phyloP scores from a whole-genome alignment of 2,329 filamentous ascomycete genomes.

The Rasamsonia emersonii region DNA sequence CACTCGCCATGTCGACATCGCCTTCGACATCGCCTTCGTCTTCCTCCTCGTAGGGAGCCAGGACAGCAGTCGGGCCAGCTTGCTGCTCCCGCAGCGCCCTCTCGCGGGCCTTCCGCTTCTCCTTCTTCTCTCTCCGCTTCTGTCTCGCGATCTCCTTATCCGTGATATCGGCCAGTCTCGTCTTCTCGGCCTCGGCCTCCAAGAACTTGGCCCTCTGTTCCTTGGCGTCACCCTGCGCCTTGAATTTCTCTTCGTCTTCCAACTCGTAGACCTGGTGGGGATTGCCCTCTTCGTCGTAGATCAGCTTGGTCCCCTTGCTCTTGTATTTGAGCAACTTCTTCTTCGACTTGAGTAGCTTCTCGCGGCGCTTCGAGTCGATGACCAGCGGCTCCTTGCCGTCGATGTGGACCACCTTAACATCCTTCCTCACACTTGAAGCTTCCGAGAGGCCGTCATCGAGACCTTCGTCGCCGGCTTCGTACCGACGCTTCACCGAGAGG shows the following conservation, averaged over 20 bases:
- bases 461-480: constrained; percentile 59
- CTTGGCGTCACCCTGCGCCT: constrained; percentile 63
- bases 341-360: constrained; percentile 91
- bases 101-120: constrained; percentile 35
- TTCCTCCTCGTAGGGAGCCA: constrained; percentile 22
- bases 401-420: constrained; percentile 40
- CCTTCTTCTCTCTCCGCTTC: constrained; percentile 50
- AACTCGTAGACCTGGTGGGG: constrained; percentile 82
- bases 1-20: constrained; percentile 5
- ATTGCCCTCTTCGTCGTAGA: constrained; percentile 88
- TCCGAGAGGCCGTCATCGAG: constrained; percentile 34
- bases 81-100: constrained; percentile 26
- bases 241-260: constrained; percentile 75
- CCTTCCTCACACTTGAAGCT: constrained; percentile 26
- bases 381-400: constrained; percentile 61
- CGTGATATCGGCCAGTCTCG: constrained; percentile 64
- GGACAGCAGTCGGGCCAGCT: constrained; percentile 18
- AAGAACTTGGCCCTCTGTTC: constrained; percentile 70
- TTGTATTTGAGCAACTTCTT: constrained; percentile 89
- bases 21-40: constrained; percentile 9
- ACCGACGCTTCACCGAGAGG: constrained; percentile 79
- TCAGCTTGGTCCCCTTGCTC: constrained; percentile 71
- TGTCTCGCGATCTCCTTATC: constrained; percentile 76
- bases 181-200: constrained; percentile 62
- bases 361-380: constrained; percentile 88